A percentile compares a stretch with the other conserved stretches of the same genome.
These are phyloP conservation scores for Ganoderma resinaceum DNA, from an alignment of 1,284 basidiomycete genomes.

Conservation along the genomic window DNA sequence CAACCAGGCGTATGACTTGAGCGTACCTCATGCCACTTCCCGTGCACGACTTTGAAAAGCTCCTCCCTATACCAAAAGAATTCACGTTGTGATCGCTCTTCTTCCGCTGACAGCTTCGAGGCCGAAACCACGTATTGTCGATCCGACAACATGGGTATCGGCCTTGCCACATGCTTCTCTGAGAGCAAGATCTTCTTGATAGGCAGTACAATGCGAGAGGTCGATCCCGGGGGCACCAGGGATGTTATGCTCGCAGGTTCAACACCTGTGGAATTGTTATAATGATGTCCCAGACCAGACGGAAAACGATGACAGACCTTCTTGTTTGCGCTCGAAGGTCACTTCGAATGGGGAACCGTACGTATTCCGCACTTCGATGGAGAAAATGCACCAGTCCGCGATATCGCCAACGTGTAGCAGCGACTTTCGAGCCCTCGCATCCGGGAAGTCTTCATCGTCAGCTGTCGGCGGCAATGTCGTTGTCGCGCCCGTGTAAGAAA, in stretches of 20 bases:
- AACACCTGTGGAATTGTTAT: conserved; percentile 41
- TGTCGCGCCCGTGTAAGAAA: conserved; percentile 61
- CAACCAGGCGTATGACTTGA: neutral
- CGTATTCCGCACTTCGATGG: conserved; percentile 87
- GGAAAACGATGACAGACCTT: conserved; percentile 49
- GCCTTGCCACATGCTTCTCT: conserved; percentile 60
- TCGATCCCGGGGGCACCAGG: conserved; percentile 85
- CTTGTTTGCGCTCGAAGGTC: conserved; percentile 70
- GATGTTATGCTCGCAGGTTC: conserved; percentile 56
- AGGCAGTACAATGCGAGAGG: conserved; percentile 81
- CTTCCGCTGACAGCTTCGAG: conserved; percentile 63
- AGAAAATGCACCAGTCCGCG: conserved; percentile 83
- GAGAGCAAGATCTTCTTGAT: conserved; percentile 73
- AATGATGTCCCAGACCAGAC: conserved; percentile 8
- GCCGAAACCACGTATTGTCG: conserved; percentile 94
- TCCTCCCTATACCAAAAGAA: conserved; percentile 96
- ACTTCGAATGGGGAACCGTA: conserved; percentile 92
- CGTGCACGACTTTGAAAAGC: conserved; percentile 72
- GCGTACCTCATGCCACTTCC: conserved; percentile 85
- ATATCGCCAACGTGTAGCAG: conserved; percentile 56
- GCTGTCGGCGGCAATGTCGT: conserved; percentile 26
- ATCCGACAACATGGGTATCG: conserved; percentile 86
- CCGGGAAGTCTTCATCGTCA: conserved; percentile 28
- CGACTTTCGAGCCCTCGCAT: conserved; percentile 37
- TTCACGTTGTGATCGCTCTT: conserved; percentile 72